Conservation (phyloP, 306 rosid genomes). For the Pterocarpus macrocarpus region DNA sequence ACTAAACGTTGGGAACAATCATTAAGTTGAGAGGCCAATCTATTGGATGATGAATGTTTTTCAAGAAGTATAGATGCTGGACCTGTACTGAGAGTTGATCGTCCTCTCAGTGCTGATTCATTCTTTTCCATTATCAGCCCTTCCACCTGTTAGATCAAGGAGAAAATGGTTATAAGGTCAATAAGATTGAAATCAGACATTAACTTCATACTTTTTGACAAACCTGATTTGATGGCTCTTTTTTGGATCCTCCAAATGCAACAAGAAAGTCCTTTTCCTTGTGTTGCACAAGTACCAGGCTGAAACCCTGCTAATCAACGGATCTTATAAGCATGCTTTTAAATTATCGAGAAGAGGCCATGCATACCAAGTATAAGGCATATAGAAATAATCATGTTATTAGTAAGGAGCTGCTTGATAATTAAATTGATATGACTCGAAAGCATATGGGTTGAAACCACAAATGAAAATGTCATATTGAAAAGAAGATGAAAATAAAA, state of each 20-base stretch:
- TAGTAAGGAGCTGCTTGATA: constrained; percentile 3
- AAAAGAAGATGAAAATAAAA: background rate
- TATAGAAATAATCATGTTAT: constrained; percentile 27
- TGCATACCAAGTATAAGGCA: constrained; percentile 34
- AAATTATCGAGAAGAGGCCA: constrained; percentile 40
- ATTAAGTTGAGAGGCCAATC: constrained; percentile 66
- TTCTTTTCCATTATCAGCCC: constrained; percentile 79
- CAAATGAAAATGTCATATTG: background rate
- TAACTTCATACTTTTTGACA: constrained; percentile 35
- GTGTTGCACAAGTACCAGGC: constrained; percentile 80
- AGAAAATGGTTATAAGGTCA: constrained; percentile 17
- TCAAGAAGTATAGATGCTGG: constrained; percentile 61
- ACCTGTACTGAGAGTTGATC: constrained; percentile 63
- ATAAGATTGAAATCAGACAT: constrained; percentile 19
- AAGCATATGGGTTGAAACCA: background rate
- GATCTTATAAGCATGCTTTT: constrained; percentile 16
- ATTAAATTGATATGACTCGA: background rate
- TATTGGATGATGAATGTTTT: constrained; percentile 63
- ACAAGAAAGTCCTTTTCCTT: constrained; percentile 94
- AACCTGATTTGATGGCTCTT: constrained; percentile 95
- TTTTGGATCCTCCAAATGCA: constrained; percentile 94
- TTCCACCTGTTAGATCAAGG: constrained; percentile 66
- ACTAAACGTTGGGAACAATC: constrained; percentile 68
- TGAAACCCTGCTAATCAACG: constrained; percentile 77
- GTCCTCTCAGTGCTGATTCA: constrained; percentile 60